These are phyloP conservation scores for Aechmea fasciata DNA, from an alignment of 176 grass and related monocot genomes.

Conservation along the genomic window DNA sequence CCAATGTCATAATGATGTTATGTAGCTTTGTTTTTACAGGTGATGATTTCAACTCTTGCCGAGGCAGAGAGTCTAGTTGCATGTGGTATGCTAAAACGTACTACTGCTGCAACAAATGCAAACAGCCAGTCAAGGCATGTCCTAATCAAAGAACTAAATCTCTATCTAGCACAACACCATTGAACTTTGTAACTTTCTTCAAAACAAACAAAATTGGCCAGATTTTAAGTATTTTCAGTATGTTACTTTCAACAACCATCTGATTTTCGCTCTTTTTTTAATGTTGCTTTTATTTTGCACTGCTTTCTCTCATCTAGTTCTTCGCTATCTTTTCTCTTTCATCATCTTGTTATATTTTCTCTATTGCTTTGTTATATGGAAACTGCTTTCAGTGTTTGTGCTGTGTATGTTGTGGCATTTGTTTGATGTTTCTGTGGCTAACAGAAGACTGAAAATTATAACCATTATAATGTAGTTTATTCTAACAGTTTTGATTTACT, in stretches of 20 bases:
- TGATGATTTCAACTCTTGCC: conserved; percentile 33
- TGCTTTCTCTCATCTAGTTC: too few relatives aligned
- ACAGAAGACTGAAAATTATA: background rate
- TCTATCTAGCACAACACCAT: background rate
- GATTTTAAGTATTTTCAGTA: background rate
- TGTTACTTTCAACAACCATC: too few relatives aligned
- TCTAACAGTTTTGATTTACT: background rate
- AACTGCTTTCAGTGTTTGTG: background rate
- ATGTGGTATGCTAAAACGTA: conserved; percentile 62
- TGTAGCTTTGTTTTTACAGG: conserved; percentile 31
- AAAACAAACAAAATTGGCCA: background rate
- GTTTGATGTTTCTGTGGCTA: background rate
- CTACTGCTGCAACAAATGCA: conserved; percentile 80
- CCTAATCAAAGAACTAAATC: conserved; percentile 12
- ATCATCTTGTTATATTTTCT: background rate
- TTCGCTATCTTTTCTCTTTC: background rate
- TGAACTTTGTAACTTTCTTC: background rate
- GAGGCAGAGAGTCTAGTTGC: conserved; percentile 52
- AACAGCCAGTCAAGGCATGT: conserved; percentile 83
- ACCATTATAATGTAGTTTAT: background rate
- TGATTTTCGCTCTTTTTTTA: too few relatives aligned
- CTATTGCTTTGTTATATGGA: background rate
- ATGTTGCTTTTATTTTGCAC: too few relatives aligned
- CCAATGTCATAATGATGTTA: background rate
- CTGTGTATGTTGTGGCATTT: background rate